Percentiles rank a stretch among this genome's conserved stretches.
phyloP scores from a whole-genome alignment of 805 yeast species.

The Lipomyces spencermartinsiae region DNA sequence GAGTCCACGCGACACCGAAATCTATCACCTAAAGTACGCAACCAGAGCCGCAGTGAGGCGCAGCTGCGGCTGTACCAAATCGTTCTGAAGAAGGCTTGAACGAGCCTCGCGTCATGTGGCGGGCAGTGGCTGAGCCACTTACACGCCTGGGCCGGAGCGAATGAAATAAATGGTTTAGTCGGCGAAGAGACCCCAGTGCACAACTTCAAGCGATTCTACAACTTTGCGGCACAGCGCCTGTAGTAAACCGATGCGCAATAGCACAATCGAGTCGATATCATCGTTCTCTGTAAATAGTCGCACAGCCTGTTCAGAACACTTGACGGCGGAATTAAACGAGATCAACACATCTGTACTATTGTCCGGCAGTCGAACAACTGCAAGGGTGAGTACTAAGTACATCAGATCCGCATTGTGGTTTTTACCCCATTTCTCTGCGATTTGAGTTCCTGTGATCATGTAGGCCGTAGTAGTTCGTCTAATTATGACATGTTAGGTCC shows the following conservation, averaged over 20 bases:
- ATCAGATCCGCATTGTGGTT: slow-evolving; percentile 43
- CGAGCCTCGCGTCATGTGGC: too few relatives aligned
- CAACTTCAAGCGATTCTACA: slow-evolving; percentile 15
- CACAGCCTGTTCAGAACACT: not conserved
- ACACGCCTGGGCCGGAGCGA: too few relatives aligned
- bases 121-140: too few relatives aligned
- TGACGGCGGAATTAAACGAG: slow-evolving; percentile 64
- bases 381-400: slow-evolving; percentile 57
- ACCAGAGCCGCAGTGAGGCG: too few relatives aligned
- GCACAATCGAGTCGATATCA: slow-evolving; percentile 11
- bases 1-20: too few relatives aligned
- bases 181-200: slow-evolving; percentile 29
- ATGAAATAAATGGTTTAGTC: slow-evolving; percentile 8
- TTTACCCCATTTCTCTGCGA: slow-evolving; percentile 36
- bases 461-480: slow-evolving; percentile 23
- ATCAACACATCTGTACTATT: slow-evolving; percentile 65
- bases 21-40: too few relatives aligned
- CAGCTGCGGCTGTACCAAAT: too few relatives aligned
- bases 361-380: slow-evolving; percentile 58
- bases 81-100: too few relatives aligned
- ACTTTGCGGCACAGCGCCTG: slow-evolving; percentile 9
- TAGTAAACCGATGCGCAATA: slow-evolving; percentile 14
- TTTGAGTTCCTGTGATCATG: slow-evolving; percentile 20
- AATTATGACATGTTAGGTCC: not conserved
- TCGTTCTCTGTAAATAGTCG: slow-evolving; percentile 10